phyloP scores from a whole-genome alignment of 2,329 filamentous ascomycete genomes.

The Piedraia hortae region DNA sequence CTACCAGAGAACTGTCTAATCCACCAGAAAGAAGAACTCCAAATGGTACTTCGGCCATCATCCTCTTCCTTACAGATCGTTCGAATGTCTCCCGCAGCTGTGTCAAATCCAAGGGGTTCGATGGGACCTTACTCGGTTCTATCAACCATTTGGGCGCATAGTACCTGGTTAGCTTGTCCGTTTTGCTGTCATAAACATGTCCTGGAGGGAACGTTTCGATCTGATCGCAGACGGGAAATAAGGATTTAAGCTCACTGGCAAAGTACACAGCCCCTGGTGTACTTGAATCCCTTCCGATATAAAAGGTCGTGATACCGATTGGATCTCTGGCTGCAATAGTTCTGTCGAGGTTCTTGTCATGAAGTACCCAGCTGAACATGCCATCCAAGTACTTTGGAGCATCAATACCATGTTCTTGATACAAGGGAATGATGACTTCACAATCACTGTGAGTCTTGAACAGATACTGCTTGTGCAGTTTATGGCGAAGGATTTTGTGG shows the following conservation, averaged over 20 bases:
- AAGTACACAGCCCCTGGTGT: constrained; percentile 77
- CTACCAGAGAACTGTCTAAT: constrained; percentile 82
- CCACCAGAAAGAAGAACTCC: constrained; percentile 87
- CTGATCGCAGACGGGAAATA: constrained; percentile 83
- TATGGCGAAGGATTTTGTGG: constrained; percentile 81
- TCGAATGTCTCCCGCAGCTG: constrained; percentile 57
- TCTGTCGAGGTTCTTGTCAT: constrained; percentile 82
- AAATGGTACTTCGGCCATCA: constrained; percentile 98
- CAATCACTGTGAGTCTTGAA: constrained; percentile 99
- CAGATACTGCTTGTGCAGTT: constrained; percentile 56
- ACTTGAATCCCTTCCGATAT: constrained; percentile 66
- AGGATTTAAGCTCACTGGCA: constrained; percentile 83
- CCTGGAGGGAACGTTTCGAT: constrained; percentile 85
- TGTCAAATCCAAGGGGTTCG: constrained; percentile 60
- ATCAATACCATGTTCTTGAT: constrained; percentile 73
- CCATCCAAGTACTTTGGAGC: constrained; percentile 84
- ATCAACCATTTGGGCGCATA: constrained; percentile 72
- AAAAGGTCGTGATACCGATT: constrained; percentile 90
- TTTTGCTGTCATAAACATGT: constrained; percentile 87
- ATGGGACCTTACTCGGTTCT: constrained; percentile 53
- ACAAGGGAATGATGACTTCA: constrained; percentile 95
- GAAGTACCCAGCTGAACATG: constrained; percentile 98
- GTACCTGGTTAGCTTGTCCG: constrained; percentile 60
- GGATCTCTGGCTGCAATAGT: constrained; percentile 85
- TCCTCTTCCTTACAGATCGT: constrained; percentile 73